Evolutionary conservation across 2,329 filamentous ascomycete species (phyloP).

Genomic region (Sporothrix globosa): DNA sequence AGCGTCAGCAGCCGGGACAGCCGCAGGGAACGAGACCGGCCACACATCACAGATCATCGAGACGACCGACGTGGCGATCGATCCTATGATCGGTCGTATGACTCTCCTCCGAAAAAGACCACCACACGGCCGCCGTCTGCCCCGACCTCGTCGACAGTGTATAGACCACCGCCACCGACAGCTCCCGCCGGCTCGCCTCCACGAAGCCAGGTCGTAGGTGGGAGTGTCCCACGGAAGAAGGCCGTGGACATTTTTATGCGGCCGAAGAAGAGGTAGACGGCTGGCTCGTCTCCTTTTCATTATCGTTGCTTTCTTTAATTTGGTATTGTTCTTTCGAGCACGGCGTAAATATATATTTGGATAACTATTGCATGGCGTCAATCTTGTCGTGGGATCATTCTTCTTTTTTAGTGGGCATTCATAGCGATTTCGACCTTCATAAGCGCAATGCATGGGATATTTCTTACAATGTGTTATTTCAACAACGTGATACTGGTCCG

Average conservation of each 20-base stretch:
- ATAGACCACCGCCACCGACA: neutral
- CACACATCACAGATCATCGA: neutral
- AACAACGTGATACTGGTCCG: neutral
- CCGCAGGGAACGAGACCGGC: neutral
- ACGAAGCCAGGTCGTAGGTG: neutral
- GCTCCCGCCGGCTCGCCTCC: neutral
- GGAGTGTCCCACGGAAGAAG: constrained; percentile 44
- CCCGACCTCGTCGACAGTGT: neutral
- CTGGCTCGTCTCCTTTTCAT: neutral
- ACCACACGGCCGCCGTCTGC: neutral
- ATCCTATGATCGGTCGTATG: neutral
- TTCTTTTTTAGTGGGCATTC: neutral
- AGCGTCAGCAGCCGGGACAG: neutral
- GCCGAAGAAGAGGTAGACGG: constrained; percentile 46
- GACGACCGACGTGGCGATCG: neutral
- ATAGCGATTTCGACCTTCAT: neutral
- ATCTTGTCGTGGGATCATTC: neutral
- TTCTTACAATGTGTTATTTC: neutral
- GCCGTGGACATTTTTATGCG: constrained; percentile 58
- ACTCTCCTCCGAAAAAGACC: constrained; percentile 1
- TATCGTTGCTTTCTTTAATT: neutral
- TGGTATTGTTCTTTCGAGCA: neutral
- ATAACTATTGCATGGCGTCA: too few species aligned
- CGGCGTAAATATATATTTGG: too few species aligned
- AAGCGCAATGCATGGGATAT: neutral